Evolutionary conservation across 805 yeast genomes (phyloP), one percentile per base, ranked within the genome.

Genomic region (Metschnikowia sp.): DNA sequence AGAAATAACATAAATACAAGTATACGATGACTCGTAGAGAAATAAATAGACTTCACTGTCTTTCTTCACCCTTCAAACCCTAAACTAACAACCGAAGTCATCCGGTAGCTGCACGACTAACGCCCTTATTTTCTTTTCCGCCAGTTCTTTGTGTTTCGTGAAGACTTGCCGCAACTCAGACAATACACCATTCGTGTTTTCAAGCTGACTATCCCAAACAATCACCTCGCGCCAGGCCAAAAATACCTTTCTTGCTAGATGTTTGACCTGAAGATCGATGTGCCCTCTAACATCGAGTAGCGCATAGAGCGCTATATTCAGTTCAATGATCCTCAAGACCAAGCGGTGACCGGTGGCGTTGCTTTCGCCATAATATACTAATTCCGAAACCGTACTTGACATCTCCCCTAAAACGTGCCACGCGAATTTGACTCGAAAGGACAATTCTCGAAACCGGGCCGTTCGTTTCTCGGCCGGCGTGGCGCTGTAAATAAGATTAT

Each of bases 101-200:
- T 30, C 36, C 13, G 46, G 46, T 13, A 43, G n/a, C 28, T 43
- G 46, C 31, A 31, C 12, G 19, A 32, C 41, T 33, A 43, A 36
- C 3, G 9, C 11, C 3, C 33, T 36, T 22, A 43, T 22, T 3
- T 22, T 32, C 8, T 18, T 32, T 8, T 43, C 46, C 13, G 41
- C 46, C 22, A 12, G 8, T 8, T 5, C 8, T 8, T 13, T 28
- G 5, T 43, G 37, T 22, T 10, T 32, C 18, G 12, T 31, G n/a
- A n/a, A 43, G 8, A 32, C 9, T 12, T 8, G 10, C 9, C 15
- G 26, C 8, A 32, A 9, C 7, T 8, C 11, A 15, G 19, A 22
- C 12, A 22, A 11, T 4, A 36, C 40, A 5, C 15, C 32, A 8
- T 31, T n/a, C 31, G 37, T 13, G 18, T 31, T 9, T 7, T 31